A percentile compares a stretch with the other conserved stretches of the same genome.
phyloP scores from a whole-genome alignment of 1,139 yeast genomes.

The Pneumocystis sp. region DNA sequence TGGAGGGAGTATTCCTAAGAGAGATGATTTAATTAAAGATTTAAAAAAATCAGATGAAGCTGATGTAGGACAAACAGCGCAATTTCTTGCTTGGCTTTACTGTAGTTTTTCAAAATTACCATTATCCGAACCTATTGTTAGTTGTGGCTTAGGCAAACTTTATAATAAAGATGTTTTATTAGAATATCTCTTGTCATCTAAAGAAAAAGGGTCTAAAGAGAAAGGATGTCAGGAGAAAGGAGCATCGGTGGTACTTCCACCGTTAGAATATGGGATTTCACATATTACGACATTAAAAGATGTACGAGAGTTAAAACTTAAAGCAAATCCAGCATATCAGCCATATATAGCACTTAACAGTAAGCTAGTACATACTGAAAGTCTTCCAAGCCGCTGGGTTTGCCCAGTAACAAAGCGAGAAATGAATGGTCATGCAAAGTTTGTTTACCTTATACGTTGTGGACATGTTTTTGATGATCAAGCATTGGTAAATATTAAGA shows the following conservation, averaged over 20 bases:
- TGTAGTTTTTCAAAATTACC: constrained; percentile 32
- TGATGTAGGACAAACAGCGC: constrained; percentile 17
- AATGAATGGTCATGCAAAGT: constrained; percentile 26
- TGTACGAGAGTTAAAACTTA: constrained; percentile 33
- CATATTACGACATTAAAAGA: constrained; percentile 40
- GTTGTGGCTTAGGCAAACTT: constrained; percentile 58
- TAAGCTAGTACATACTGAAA: constrained; percentile 44
- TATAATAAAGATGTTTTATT: constrained; percentile 55
- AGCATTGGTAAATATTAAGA: constrained; percentile 17
- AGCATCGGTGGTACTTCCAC: too few species aligned
- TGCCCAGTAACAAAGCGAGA: constrained; percentile 41
- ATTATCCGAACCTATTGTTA: constrained; percentile 40
- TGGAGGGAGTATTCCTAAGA: constrained; percentile 38
- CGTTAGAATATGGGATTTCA: constrained; percentile 22
- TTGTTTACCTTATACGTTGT: constrained; percentile 38
- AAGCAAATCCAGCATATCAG: constrained; percentile 6
- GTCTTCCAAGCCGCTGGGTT: constrained; percentile 27
- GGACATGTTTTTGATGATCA: constrained; percentile 38
- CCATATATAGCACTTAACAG: constrained; percentile 16
- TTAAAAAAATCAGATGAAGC: constrained; percentile 12
- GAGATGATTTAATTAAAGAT: constrained; percentile 29
- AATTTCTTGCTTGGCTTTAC: constrained; percentile 27
- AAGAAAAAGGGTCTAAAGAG: constrained; percentile 9
- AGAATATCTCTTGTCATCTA: constrained; percentile 36
- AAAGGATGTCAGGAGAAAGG: constrained; percentile 16